phyloP scores from a whole-genome alignment of 1,284 basidiomycete species.

The Cryptococcus depauperatus region DNA sequence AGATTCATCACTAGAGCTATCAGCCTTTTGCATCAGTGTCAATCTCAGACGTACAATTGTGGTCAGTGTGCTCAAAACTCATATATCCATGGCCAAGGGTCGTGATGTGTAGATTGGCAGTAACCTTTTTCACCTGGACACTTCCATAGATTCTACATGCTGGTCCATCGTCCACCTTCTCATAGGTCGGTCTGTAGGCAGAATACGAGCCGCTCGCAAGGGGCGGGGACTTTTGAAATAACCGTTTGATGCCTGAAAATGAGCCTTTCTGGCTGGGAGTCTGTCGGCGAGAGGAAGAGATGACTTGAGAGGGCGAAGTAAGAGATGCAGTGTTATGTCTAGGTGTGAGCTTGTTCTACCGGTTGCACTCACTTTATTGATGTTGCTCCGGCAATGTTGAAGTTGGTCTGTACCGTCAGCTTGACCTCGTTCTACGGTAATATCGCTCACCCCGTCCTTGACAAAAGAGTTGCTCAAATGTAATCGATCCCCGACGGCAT shows the following conservation, averaged over 20 bases:
- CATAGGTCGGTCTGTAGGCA: slow-evolving; percentile 62
- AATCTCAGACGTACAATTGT: slow-evolving; percentile 52
- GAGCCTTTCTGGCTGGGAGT: slow-evolving; percentile 36
- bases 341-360: neutral
- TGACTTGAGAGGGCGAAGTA: slow-evolving; percentile 37
- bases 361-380: slow-evolving; percentile 52
- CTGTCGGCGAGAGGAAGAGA: slow-evolving; percentile 28
- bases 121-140: slow-evolving; percentile 80
- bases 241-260: slow-evolving; percentile 33
- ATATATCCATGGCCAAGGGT: slow-evolving; percentile 90
- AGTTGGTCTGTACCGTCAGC: slow-evolving; percentile 55
- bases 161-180: slow-evolving; percentile 56
- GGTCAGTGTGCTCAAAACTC: slow-evolving; percentile 77
- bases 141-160: slow-evolving; percentile 82
- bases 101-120: slow-evolving; percentile 81
- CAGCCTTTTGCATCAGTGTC: slow-evolving; percentile 1
- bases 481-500: slow-evolving; percentile 83
- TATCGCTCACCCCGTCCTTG: slow-evolving; percentile 66
- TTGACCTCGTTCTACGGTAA: neutral
- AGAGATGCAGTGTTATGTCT: slow-evolving; percentile 12
- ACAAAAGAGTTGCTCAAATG: slow-evolving; percentile 75
- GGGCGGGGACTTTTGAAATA: slow-evolving; percentile 42
- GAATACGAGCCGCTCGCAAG: slow-evolving; percentile 19
- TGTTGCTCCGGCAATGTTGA: slow-evolving; percentile 75
- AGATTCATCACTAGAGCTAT: slow-evolving; percentile 75